Conservation (phyloP, 148 eudicot species). For the Rhododendron griersonianum region DNA sequence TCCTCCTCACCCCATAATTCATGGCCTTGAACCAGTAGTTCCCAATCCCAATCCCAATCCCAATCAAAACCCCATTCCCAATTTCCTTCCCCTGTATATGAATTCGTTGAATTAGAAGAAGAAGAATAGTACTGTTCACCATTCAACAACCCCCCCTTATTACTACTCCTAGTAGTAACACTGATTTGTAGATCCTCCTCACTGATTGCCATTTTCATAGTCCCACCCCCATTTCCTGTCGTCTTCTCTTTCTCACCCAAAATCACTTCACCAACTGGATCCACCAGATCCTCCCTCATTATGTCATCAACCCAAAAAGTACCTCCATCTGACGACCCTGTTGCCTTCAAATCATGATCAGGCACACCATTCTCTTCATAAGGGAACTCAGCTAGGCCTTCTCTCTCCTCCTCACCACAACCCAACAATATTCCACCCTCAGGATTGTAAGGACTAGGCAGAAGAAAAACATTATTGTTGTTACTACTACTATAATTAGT, state of each 20-base stretch:
- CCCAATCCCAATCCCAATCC: slow-evolving; percentile 47
- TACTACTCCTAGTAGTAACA: too few relatives aligned
- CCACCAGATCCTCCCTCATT: slow-evolving; percentile 6
- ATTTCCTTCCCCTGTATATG: background rate
- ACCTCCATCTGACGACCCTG: background rate
- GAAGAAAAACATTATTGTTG: background rate
- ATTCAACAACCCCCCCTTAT: background rate
- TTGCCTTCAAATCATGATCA: background rate
- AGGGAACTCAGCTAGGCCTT: background rate
- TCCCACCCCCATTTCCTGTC: background rate
- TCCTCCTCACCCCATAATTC: slow-evolving; percentile 19
- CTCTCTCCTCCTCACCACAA: background rate
- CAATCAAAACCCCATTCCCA: slow-evolving; percentile 21
- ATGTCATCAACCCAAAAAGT: slow-evolving; percentile 18
- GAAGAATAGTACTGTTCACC: background rate
- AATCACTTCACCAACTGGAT: background rate
- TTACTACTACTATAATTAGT: background rate
- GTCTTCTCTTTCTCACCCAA: slow-evolving; percentile 4
- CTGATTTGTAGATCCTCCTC: background rate
- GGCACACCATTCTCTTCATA: background rate
- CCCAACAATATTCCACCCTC: background rate
- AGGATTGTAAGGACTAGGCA: background rate
- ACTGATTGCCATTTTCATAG: background rate
- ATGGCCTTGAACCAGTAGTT: slow-evolving; percentile 10
- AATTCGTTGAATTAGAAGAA: slow-evolving; percentile 9